Percentiles rank a stretch among this genome's conserved stretches.
phyloP scores from a whole-genome alignment of 371 early-diverging fungal genomes.

The Blyttiomyces sp. region DNA sequence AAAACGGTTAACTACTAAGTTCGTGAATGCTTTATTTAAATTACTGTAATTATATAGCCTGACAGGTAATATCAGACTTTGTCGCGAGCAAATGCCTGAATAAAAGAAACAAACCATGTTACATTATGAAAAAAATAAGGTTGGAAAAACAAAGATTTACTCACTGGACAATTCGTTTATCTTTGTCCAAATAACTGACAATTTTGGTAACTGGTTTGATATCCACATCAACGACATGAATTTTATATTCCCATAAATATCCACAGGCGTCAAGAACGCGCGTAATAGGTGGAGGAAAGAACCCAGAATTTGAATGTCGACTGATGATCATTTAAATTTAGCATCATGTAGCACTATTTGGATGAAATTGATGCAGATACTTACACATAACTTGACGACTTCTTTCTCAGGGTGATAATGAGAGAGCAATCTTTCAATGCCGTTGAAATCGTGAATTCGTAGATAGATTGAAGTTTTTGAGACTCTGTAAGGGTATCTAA shows the following conservation, averaged over 20 bases:
- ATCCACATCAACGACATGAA: slow-evolving; percentile 21
- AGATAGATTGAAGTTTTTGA: neutral
- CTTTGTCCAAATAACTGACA: slow-evolving; percentile 9
- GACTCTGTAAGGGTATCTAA: neutral
- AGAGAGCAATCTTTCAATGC: slow-evolving; percentile 28
- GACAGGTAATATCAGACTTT: too few relatives aligned
- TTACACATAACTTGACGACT: too few relatives aligned
- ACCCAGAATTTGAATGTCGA: neutral
- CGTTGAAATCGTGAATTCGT: slow-evolving; percentile 19
- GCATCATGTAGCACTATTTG: neutral
- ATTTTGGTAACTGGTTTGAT: slow-evolving; percentile 14
- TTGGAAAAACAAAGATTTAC: too few relatives aligned
- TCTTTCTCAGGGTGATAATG: slow-evolving; percentile 6
- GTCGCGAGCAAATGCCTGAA: too few relatives aligned
- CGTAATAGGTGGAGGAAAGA: too few relatives aligned
- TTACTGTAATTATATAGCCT: too few relatives aligned
- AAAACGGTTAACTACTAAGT: too few relatives aligned
- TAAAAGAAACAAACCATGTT: too few relatives aligned
- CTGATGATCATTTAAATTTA: neutral
- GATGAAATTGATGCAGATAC: neutral
- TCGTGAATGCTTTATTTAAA: too few relatives aligned
- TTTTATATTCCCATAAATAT: slow-evolving; percentile 4
- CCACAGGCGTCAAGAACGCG: neutral
- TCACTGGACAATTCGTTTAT: slow-evolving; percentile 1
- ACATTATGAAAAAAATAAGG: too few relatives aligned